Base-by-base conservation (phyloP, 2,329 filamentous ascomycete species). In the Paracamarosporium sp. region DNA sequence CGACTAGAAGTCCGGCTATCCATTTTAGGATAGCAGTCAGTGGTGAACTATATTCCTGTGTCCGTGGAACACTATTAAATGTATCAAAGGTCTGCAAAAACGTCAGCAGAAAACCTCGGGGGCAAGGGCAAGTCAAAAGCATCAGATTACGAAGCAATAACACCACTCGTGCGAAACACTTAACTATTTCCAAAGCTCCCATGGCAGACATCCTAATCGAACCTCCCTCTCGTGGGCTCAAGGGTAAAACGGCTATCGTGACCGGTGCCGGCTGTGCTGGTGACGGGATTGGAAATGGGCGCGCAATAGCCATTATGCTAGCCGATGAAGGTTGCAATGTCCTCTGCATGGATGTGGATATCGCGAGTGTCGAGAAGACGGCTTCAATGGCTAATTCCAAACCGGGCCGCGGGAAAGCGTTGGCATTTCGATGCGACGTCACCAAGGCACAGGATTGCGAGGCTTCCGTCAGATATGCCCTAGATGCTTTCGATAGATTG, bases 281-380 rank as follows among this genome's bases (percentile, higher is more conserved):
- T 28, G 81, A 85, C 38, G 86, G 85, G 0, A 85, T 88, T 43
- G 86, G 86, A 4, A 89, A 88, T 61, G 86, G 85, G 0, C 80
- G 82, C 33, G 86, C 82, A 0, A 82, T 83, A 53, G 82, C 86
- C 2, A 83, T 89, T 43, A 78, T 89, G 28, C 77, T 89, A 1
- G 85, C 86, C 4, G 80, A 83, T 48, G 85, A 87, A 25, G 85
- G 86, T 8, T 84, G 82, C 64, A 73, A 79, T 4, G 84, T 89
- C 2, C 70, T 88, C n/a, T 88, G 86, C 63, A 75, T 87, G 0
- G 86, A 89, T 64, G 65, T 80, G 36, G 80, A 85, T 33, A 48
- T 80, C 0, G 69, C 76, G 0, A 80, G 82, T 67, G 86, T 86
- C 0, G 68, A 80, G 28, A 79, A 78, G 41, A 89, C 87, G 0